Conservation (phyloP, 1,284 basidiomycete genomes). For the Fomitopsis pinicola region DNA sequence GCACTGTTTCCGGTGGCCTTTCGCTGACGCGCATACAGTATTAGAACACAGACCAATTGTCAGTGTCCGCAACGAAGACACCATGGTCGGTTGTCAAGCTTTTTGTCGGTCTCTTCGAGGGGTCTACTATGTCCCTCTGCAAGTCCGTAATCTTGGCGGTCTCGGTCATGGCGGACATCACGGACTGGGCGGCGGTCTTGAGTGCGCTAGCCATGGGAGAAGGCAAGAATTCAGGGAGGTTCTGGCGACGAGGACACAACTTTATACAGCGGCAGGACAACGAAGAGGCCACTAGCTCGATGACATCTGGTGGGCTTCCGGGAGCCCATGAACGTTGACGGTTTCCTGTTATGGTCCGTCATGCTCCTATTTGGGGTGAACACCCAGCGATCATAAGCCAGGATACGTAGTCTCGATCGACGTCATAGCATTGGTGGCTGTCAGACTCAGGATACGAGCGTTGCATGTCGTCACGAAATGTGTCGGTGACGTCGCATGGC, state of each 20-base stretch:
- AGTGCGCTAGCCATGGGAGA: constrained; percentile 17
- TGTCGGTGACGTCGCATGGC: too few species aligned
- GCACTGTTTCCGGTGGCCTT: too few species aligned
- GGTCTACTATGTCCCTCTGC: constrained; percentile 37
- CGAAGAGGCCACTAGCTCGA: too few species aligned
- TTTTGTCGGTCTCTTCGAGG: constrained; percentile 25
- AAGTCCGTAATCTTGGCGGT: constrained; percentile 45
- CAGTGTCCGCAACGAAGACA: constrained; percentile 52
- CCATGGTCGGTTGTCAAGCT: constrained; percentile 62
- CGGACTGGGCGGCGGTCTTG: constrained; percentile 20
- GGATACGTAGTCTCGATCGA: too few species aligned
- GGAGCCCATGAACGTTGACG: too few species aligned
- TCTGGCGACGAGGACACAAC: neutral
- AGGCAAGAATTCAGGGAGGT: neutral
- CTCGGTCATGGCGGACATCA: constrained; percentile 23
- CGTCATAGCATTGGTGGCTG: too few species aligned
- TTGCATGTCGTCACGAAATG: too few species aligned
- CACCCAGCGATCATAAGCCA: too few species aligned
- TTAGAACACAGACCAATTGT: constrained; percentile 50
- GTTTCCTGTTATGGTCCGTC: too few species aligned
- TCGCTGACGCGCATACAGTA: neutral
- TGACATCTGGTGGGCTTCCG: too few species aligned
- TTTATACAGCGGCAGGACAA: neutral
- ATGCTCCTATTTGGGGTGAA: too few species aligned
- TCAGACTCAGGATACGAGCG: too few species aligned